phyloP scores from a whole-genome alignment of 169 alveolate genomes.

The Eimeria maxima region DNA sequence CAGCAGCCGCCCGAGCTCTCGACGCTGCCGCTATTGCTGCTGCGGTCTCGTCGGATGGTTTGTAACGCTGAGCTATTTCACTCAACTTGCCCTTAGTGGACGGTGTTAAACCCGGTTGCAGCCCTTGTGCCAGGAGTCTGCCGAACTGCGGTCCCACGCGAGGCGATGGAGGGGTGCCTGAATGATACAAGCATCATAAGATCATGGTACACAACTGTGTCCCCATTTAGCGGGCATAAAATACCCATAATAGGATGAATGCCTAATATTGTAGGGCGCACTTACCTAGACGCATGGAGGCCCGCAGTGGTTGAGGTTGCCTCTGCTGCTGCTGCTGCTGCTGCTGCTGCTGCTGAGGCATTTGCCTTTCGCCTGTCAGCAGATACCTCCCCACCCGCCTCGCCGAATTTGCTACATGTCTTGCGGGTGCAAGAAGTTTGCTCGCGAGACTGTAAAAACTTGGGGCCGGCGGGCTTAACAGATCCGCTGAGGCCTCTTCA shows the following conservation, averaged over 20 bases:
- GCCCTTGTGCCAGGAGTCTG: not conserved
- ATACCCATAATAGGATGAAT: too few species aligned
- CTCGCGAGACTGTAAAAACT: not conserved
- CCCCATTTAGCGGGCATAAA: not conserved
- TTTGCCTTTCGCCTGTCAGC: not conserved
- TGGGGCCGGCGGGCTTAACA: not conserved
- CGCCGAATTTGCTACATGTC: not conserved
- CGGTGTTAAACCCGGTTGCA: not conserved
- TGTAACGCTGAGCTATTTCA: not conserved
- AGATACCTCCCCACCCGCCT: not conserved
- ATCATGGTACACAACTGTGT: too few species aligned
- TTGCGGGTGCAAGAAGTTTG: not conserved
- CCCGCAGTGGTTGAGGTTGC: not conserved
- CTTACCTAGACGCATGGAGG: not conserved
- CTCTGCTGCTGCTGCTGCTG: not conserved
- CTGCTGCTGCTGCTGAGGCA: not conserved
- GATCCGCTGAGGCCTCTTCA: not conserved
- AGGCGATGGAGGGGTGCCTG: not conserved
- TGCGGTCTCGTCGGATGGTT: not conserved
- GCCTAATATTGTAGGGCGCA: not conserved
- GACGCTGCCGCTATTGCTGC: conserved; percentile 25
- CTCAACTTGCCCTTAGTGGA: not conserved
- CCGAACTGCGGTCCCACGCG: not conserved
- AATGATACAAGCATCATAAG: not conserved
- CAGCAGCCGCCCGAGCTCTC: not conserved